These are phyloP conservation scores for Phytophthora foliorum DNA, from an alignment of 352 stramenopile species.

Conservation along the genomic window DNA sequence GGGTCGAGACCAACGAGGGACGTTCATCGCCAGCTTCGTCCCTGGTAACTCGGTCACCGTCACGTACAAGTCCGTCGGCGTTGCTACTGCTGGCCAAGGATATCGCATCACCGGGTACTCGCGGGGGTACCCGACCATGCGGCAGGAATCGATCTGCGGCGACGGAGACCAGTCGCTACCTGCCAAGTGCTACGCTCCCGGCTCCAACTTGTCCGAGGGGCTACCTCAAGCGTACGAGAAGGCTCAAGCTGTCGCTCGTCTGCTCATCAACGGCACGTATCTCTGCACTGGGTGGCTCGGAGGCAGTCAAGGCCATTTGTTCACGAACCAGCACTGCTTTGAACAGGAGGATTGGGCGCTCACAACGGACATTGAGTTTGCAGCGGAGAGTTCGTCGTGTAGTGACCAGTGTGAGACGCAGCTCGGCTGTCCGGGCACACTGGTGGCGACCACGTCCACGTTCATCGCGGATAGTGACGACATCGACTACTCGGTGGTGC, in stretches of 20 bases:
- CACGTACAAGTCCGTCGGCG: constrained; percentile 49
- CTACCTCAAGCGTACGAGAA: constrained; percentile 56
- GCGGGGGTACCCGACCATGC: constrained; percentile 44
- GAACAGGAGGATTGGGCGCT: constrained; percentile 33
- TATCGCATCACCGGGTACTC: constrained; percentile 60
- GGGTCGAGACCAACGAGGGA: constrained; percentile 41
- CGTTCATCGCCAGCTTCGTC: constrained; percentile 61
- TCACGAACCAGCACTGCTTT: constrained; percentile 83
- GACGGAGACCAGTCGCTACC: constrained; percentile 58
- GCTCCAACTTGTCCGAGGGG: constrained; percentile 22
- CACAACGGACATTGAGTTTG: constrained; percentile 69
- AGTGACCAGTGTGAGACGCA: constrained; percentile 49
- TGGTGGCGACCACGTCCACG: constrained; percentile 55
- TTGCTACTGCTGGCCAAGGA: constrained; percentile 11
- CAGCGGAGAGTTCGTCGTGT: constrained; percentile 60
- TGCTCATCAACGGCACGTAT: constrained; percentile 64
- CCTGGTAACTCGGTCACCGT: constrained; percentile 51
- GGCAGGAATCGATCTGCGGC: constrained; percentile 59
- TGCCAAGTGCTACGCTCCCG: constrained; percentile 57
- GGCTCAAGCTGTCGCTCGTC: constrained; percentile 55
- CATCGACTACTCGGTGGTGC: constrained; percentile 68
- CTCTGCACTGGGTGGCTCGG: constrained; percentile 75
- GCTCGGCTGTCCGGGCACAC: constrained; percentile 53
- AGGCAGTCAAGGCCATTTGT: constrained; percentile 69
- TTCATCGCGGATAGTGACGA: constrained; percentile 49